phyloP scores from a whole-genome alignment of 208 protist species.

The Spongospora subterranea region DNA sequence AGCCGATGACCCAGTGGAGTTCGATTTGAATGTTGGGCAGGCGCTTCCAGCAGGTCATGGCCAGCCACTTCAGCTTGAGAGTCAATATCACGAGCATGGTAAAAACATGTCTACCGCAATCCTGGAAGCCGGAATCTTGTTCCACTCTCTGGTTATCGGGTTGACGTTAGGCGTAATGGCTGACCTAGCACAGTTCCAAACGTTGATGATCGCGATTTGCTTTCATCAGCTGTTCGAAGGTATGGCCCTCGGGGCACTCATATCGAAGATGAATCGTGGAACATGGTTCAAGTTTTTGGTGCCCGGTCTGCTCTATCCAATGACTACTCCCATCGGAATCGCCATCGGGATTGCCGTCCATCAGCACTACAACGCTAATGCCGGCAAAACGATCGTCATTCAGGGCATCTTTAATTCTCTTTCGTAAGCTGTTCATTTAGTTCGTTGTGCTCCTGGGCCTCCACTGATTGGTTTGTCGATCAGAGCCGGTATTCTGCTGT shows the following conservation, averaged over 20 bases:
- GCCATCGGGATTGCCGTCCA: constrained; percentile 31
- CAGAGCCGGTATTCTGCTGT: constrained; percentile 43
- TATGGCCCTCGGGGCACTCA: constrained; percentile 16
- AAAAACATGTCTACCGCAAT: background rate
- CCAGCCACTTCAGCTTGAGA: background rate
- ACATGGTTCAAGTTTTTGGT: constrained; percentile 18
- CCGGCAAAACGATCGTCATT: background rate
- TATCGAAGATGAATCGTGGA: constrained; percentile 4
- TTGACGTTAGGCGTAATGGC: constrained; percentile 9
- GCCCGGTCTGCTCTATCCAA: constrained; percentile 30
- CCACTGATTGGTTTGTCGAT: background rate
- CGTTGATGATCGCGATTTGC: constrained; percentile 44
- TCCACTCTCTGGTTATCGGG: constrained; percentile 58
- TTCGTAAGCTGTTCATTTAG: background rate
- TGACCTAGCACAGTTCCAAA: background rate
- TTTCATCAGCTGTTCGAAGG: constrained; percentile 59
- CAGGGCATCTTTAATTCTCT: constrained; percentile 37
- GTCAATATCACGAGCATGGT: background rate
- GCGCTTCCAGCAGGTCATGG: background rate
- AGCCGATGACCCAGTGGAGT: background rate
- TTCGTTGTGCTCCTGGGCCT: background rate
- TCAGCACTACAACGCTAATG: background rate
- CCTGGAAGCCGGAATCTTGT: constrained; percentile 40
- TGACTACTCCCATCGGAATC: constrained; percentile 48
- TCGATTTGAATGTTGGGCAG: background rate